Evolutionary conservation across 129 eudicot genomes (phyloP).

Genomic region (Artemisia argyi): DNA sequence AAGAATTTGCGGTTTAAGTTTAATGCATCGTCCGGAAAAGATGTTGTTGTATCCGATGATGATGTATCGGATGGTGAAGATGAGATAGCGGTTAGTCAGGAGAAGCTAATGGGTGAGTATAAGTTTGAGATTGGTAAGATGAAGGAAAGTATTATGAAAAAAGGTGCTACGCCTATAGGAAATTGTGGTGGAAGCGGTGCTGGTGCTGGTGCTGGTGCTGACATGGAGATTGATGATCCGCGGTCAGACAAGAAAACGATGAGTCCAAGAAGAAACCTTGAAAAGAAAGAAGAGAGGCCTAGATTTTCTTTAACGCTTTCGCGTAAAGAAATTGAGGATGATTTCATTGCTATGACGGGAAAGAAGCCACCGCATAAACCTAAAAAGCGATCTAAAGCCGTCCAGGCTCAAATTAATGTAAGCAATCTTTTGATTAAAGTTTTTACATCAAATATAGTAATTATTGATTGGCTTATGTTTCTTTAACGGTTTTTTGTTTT

Average conservation of each 20-base stretch:
- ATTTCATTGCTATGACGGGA: too few relatives aligned
- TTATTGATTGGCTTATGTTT: too few relatives aligned
- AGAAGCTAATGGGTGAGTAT: constrained; percentile 59
- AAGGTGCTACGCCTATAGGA: background rate
- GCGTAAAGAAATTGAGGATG: too few relatives aligned
- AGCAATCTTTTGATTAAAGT: background rate
- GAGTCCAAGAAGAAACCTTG: constrained; percentile 30
- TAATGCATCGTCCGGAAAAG: background rate
- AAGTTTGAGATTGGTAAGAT: constrained; percentile 48
- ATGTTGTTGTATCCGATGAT: too few relatives aligned
- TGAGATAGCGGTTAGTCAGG: constrained; percentile 51
- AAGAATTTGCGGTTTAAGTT: background rate
- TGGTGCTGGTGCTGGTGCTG: background rate
- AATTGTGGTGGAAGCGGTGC: constrained; percentile 1
- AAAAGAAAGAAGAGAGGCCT: constrained; percentile 50
- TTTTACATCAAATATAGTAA: too few relatives aligned
- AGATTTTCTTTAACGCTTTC: too few relatives aligned
- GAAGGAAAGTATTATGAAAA: constrained; percentile 45
- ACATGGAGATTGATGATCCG: background rate
- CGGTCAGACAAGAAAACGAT: constrained; percentile 30
- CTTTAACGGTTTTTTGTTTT: constrained; percentile 8
- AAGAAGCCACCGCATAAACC: constrained; percentile 56
- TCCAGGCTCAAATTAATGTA: constrained; percentile 65
- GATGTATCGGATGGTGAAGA: constrained; percentile 10
- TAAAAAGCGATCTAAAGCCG: constrained; percentile 42